A percentile compares a stretch with the other conserved stretches of the same genome.
Conservation (phyloP, 75 land plant genomes). For the Pinus taeda region DNA sequence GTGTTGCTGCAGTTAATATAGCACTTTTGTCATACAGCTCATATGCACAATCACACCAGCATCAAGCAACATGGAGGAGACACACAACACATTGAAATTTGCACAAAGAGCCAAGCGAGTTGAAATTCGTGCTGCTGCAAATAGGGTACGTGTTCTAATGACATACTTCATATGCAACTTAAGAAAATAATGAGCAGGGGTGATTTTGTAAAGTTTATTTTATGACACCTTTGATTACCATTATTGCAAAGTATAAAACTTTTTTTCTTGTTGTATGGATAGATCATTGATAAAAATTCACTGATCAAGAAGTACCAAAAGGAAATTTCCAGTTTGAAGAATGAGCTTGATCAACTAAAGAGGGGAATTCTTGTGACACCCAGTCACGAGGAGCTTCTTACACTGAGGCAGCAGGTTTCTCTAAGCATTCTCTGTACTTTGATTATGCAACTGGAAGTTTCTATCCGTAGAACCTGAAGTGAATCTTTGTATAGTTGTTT, state of each 20-base stretch:
- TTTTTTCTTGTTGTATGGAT: not conserved
- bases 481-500: not conserved
- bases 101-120: constrained; percentile 89
- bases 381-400: constrained; percentile 78
- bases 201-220: not conserved
- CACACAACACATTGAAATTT: constrained; percentile 94
- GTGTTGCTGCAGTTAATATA: not conserved
- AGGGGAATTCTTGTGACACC: constrained; percentile 55
- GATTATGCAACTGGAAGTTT: not conserved
- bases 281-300: constrained; percentile 96
- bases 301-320: constrained; percentile 95
- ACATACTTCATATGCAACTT: not conserved
- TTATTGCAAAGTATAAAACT: not conserved
- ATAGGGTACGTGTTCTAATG: constrained; percentile 49
- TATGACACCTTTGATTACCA: not conserved
- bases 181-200: not conserved
- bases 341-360: constrained; percentile 85
- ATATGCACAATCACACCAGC: constrained; percentile 94
- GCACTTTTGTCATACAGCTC: constrained; percentile 50
- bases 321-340: constrained; percentile 76
- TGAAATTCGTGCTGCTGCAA: constrained; percentile 82
- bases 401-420: constrained; percentile 80
- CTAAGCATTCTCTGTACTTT: not conserved
- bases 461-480: not conserved
- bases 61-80: constrained; percentile 86